phyloP scores from a whole-genome alignment of 257 asterid genomes.

The Solanum sparsipilum region DNA sequence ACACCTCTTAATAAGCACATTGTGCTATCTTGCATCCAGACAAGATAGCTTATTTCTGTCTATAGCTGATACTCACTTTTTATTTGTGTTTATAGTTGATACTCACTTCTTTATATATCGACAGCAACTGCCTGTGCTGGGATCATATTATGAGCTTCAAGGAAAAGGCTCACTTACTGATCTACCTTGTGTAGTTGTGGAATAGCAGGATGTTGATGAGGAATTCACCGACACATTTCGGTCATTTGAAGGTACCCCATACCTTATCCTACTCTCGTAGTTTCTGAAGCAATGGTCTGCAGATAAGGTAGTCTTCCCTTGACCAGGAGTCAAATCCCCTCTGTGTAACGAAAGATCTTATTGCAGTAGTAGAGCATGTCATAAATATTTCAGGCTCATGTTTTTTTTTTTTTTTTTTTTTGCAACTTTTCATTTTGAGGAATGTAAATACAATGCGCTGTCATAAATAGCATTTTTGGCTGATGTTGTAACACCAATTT shows the following conservation, averaged over 20 bases:
- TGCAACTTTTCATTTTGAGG: slow-evolving; percentile 12
- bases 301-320: slow-evolving; percentile 14
- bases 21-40: slow-evolving; percentile 2
- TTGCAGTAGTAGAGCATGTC: not conserved
- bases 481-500: not conserved
- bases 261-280: slow-evolving; percentile 14
- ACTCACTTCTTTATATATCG: slow-evolving; percentile 19
- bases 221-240: not conserved
- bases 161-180: slow-evolving; percentile 33
- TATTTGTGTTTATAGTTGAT: slow-evolving; percentile 22
- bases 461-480: slow-evolving; percentile 5
- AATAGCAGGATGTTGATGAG: slow-evolving; percentile 3
- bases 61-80: slow-evolving; percentile 29
- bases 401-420: not conserved
- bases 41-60: not conserved
- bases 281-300: slow-evolving; percentile 21
- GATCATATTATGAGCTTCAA: slow-evolving; percentile 54
- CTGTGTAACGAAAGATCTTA: not conserved
- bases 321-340: not conserved
- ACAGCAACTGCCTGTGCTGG: slow-evolving; percentile 43
- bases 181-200: slow-evolving; percentile 43
- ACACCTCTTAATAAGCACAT: not conserved
- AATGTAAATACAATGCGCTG: slow-evolving; percentile 5
- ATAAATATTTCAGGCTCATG: not conserved
- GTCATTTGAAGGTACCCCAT: slow-evolving; percentile 16